Conservation (phyloP, 2,329 filamentous ascomycete genomes). For the Beauveria sp. region DNA sequence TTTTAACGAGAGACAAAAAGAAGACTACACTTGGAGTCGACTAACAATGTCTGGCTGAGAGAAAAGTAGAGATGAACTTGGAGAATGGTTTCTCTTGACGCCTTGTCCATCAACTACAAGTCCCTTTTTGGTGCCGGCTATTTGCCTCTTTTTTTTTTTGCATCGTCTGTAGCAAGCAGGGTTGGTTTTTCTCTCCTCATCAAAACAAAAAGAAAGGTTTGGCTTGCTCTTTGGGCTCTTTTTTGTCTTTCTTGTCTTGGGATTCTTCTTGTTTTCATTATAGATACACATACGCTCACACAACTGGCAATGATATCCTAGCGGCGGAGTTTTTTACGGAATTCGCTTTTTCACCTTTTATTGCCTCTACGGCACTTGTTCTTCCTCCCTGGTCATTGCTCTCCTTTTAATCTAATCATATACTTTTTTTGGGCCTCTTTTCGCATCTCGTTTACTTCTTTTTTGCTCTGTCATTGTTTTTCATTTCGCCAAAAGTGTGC, state of each 20-base stretch:
- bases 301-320: slow-evolving; percentile 9
- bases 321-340: slow-evolving; percentile 9
- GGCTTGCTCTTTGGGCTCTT: not conserved
- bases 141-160: not conserved
- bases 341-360: not conserved
- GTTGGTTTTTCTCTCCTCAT: not conserved
- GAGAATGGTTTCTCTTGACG: too few species aligned
- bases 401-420: not conserved
- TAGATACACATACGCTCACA: slow-evolving; percentile 1
- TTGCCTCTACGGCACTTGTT: not conserved
- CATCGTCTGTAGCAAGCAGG: not conserved
- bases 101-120: not conserved
- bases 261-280: not conserved
- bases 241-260: not conserved
- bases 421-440: not conserved
- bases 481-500: too few species aligned
- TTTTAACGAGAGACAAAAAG: slow-evolving; percentile 19
- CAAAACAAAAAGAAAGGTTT: not conserved
- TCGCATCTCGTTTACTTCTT: not conserved
- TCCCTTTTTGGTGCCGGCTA: not conserved
- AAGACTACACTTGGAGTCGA: not conserved
- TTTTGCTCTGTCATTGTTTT: too few species aligned
- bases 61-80: not conserved
- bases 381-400: not conserved
- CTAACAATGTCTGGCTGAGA: not conserved